Evolutionary conservation across 1,284 basidiomycete genomes (phyloP), one percentile per base, ranked within the genome.

Genomic region (Sutorius eximius): DNA sequence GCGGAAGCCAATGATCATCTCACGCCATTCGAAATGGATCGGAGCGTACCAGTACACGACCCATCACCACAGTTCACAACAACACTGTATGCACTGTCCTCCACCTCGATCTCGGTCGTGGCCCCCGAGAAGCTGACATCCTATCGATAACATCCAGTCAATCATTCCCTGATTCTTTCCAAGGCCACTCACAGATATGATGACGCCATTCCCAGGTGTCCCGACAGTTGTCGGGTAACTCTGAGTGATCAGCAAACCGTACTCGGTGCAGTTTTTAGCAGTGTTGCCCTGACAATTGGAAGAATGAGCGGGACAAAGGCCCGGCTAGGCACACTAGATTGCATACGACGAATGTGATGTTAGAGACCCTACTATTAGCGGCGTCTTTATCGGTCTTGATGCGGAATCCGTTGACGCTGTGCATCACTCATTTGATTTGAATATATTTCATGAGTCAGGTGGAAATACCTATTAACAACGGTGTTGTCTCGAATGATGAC

Each of bases 401-500:
- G 30, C 79, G 77, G 48, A 81, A 68, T 4, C 71, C 76, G 61
- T 75, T 75, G 51, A 66, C 61, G 42, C 78, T 79, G 49, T 15
- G 9, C 8, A 12, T 18, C 24, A n/a, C 49, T 50, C n/a, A 43
- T 47, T 65, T 32, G 52, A 38, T 38, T 13, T 40, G 36, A 32
- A 32, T 11, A 16, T 0, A 5, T 32, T 16, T 33, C 13, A 10
- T 49, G 37, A 3, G 37, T 27, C 24, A 6, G 24, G 24, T n/a
- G n/a, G 45, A 34, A 46, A 34, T 32, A 73, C 69, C 76, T 75
- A 59, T 80, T 72, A 24, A 73, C 72, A 37, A 82, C 68, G 3
- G 69, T 79, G 67, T 86, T 86, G 24, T 72, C 71, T 1, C 67
- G 68, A 57, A 86, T 77, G 36, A 70, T 61, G 40, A 86, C 70